phyloP scores from a whole-genome alignment of 2,329 filamentous ascomycete genomes.

The Didymella pomorum region DNA sequence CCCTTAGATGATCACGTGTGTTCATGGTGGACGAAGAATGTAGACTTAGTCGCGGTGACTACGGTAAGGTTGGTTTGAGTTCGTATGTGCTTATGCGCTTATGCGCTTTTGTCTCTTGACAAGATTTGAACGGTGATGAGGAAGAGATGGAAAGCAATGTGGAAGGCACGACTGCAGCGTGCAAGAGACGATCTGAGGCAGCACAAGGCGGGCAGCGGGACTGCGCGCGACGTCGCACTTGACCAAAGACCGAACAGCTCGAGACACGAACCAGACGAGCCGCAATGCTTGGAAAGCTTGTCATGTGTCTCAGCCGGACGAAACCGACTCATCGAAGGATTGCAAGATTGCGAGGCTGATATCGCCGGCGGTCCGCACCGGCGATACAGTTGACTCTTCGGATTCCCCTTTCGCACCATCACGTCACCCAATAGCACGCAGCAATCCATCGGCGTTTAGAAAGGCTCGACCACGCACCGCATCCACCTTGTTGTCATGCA shows the following conservation, averaged over 20 bases:
- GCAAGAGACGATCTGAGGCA: background rate
- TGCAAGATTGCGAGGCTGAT: background rate
- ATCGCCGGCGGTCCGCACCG: slow-evolving; percentile 6
- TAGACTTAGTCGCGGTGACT: background rate
- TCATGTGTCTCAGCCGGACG: background rate
- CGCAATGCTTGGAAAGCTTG: background rate
- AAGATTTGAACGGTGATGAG: background rate
- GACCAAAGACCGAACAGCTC: background rate
- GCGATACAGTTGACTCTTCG: slow-evolving; percentile 1
- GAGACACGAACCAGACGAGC: background rate
- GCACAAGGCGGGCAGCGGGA: background rate
- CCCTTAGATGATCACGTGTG: background rate
- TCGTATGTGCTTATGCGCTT: background rate
- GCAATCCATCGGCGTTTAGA: background rate
- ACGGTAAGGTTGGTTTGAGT: background rate
- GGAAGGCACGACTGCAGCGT: background rate
- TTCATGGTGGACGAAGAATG: background rate
- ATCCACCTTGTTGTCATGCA: slow-evolving; percentile 1
- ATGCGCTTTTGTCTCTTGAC: background rate
- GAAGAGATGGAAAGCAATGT: background rate
- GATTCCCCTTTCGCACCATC: background rate
- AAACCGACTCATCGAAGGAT: background rate
- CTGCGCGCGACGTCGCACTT: background rate
- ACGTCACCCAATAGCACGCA: background rate
- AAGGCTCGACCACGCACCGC: background rate